Percentiles rank a stretch among this genome's conserved stretches.
Conservation (phyloP, 2,329 filamentous ascomycete species). For the Coniochaeta sp. region DNA sequence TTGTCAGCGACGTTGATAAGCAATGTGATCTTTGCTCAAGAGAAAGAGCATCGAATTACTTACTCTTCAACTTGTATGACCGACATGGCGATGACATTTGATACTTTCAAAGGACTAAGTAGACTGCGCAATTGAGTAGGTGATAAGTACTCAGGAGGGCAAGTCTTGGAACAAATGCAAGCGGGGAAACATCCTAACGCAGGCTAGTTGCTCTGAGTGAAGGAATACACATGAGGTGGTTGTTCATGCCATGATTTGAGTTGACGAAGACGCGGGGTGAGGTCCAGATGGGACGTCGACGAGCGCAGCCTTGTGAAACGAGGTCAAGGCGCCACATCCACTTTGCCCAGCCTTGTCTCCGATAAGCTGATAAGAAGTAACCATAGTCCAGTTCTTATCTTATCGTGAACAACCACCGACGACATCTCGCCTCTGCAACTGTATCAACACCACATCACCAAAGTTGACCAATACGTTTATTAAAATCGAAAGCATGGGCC, state of each 20-base stretch:
- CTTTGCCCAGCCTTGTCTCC: not conserved
- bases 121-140: not conserved
- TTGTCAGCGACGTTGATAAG: not conserved
- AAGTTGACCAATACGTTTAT: not conserved
- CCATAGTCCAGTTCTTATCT: not conserved
- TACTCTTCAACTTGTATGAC: constrained; percentile 37
- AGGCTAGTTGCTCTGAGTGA: not conserved
- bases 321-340: not conserved
- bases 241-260: not conserved
- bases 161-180: not conserved
- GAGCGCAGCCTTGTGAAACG: not conserved
- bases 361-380: not conserved
- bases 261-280: not conserved
- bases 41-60: constrained; percentile 5
- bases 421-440: not conserved
- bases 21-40: not conserved
- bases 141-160: not conserved
- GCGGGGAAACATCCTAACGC: not conserved
- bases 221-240: not conserved
- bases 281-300: not conserved
- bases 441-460: not conserved
- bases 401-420: not conserved
- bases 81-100: constrained; percentile 23
- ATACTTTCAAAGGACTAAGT: not conserved
- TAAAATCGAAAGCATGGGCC: constrained; percentile 48